These are phyloP conservation scores for Aspergillus hiratsukae DNA, from an alignment of 2,329 filamentous ascomycete species.

Conservation along the genomic window DNA sequence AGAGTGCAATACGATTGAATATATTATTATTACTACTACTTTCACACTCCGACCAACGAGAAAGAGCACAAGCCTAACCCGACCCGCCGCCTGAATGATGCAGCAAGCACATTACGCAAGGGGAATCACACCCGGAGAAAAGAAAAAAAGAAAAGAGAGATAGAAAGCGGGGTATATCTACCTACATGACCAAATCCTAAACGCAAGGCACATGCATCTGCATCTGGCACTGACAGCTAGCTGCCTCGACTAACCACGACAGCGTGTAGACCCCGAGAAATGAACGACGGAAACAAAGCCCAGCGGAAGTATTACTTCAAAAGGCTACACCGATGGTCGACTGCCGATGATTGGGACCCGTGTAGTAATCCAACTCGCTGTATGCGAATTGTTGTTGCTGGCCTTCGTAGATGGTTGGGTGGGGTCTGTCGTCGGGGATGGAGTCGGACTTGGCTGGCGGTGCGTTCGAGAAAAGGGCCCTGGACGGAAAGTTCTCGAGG, in stretches of 20 bases:
- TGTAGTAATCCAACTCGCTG: constrained; percentile 8
- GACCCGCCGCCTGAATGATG: neutral
- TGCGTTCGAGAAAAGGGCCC: neutral
- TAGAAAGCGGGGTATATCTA: neutral
- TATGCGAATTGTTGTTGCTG: constrained; percentile 15
- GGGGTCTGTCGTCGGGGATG: constrained; percentile 1
- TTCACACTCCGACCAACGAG: neutral
- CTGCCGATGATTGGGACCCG: constrained; percentile 16
- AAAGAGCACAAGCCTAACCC: neutral
- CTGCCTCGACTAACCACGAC: neutral
- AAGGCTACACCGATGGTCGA: constrained; percentile 30
- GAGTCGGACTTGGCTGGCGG: neutral
- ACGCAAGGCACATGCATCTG: neutral
- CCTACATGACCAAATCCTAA: neutral
- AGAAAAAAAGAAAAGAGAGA: neutral
- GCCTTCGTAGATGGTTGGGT: constrained; percentile 25
- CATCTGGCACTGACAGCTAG: neutral
- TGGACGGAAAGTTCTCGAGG: neutral
- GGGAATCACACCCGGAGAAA: neutral
- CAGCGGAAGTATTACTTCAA: constrained; percentile 8
- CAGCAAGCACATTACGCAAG: neutral
- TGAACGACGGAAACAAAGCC: neutral
- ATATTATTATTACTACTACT: neutral
- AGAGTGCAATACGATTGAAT: no score
- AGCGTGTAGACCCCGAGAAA: neutral